Base-by-base conservation (phyloP, 441 rosid genomes). In the Corymbia citriodora region DNA sequence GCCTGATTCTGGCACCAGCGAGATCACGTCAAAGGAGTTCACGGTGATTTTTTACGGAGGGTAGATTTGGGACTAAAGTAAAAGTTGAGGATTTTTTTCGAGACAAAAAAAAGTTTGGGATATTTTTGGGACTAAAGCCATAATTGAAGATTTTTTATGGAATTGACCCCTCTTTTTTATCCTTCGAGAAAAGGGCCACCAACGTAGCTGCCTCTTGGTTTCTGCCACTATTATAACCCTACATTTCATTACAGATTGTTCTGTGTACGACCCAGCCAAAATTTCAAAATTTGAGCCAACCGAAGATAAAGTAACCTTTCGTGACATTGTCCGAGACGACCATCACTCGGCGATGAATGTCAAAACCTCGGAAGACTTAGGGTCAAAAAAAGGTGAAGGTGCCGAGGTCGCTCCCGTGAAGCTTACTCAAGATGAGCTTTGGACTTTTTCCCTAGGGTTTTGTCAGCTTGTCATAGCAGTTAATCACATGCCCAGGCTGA, bases 241-340 rank as follows among this genome's bases (percentile, higher is more conserved):
- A 1, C 17, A 63, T 63, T n/a, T 63, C 33, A 14, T 29, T 63
- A 29, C 33, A 3, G 18, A 4, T 3, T 7, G 33, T 29, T 0
- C 17, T 63, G 18, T 29, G 33, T 13, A 63, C 31, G 3, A 63
- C 70, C 70, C 70, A 13, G 9, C 2, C 33, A 14, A n/a, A 31
- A 68, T n/a, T 31, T 68, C 40, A 31, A 31, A 68, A 16, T 16
- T 68, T 18, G 74, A 31, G 74, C 23, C 0, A 9, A 31, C 31
- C 40, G 6, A 11, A 8, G 5, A 68, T 7, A 17, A 23, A 17
- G 45, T 40, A 40, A 40, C 45, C 45, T 40, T 40, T 74, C 13
- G 83, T 21, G 50, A 74, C 83, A 21, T 72, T 65, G 19, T 65
- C n/a, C 72, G 21, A 17, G 79, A 17, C 13, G 40, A 31, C 21